Base-by-base conservation (phyloP, 805 yeast species). In the Kazachstania psychrophila region DNA sequence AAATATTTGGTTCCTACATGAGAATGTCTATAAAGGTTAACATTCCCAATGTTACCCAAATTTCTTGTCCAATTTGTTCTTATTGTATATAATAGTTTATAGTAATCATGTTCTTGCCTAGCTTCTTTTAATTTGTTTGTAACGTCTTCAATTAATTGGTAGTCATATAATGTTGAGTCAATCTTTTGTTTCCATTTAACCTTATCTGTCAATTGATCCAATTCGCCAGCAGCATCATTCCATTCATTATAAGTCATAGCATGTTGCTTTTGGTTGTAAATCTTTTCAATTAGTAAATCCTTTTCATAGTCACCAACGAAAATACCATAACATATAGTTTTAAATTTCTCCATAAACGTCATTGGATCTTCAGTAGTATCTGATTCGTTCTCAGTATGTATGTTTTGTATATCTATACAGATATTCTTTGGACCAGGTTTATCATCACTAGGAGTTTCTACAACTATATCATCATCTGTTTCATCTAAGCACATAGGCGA, bases 11-110 rank as follows among this genome's bases (percentile, higher is more conserved):
- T 88, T 5, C 97, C 96, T 11, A 82, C 79, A 49, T 73, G 77
- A 2, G 88, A 75, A 54, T 81, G 84, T 28, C 79, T 63, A 58
- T 83, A 89, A 14, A 89, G 64, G 46, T 76, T 72, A 16, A 77
- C 72, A 54, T 86, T 81, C 2, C 95, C 94, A 68, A 88, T 83
- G 47, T 85, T 82, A 1, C 94, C 96, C 38, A 85, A 59, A 50
- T 87, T 84, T 42, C 97, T 66, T 1, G 73, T 70, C 82, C 95
- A 80, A 18, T 82, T 75, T 0, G 95, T 88, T 40, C 96, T 60
- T 4, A 89, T 75, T n/a, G 83, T 61, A 48, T 82, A 85, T 11
- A 88, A 56, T 23, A 88, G 57, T 31, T 69, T 66, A 39, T 71
- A 64, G 46, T 71, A 71, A 51, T 89, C 82, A 14, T 70, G 66